Evolutionary conservation across 192 early-diverging fungal species (phyloP).

Genomic region (Lobosporangium transversale): DNA sequence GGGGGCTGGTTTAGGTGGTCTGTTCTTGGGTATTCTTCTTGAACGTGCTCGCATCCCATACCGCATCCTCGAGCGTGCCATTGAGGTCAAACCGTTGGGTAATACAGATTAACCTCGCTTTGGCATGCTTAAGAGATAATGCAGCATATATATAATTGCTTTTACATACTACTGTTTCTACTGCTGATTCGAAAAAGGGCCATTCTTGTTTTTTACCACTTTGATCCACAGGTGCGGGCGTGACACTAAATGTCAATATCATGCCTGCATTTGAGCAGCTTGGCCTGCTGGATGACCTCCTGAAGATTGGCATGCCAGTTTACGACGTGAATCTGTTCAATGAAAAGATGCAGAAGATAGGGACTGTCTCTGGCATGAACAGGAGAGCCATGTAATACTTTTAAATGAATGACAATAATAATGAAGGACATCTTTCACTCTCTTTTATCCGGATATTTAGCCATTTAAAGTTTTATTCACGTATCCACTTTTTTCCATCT

Average conservation of each 20-base stretch:
- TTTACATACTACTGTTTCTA: too few species aligned
- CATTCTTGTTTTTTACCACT: too few species aligned
- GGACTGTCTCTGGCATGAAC: background rate
- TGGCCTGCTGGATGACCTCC: conserved; percentile 13
- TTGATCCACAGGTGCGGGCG: background rate
- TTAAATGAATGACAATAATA: too few species aligned
- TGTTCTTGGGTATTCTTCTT: background rate
- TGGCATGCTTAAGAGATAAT: too few species aligned
- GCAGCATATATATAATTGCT: too few species aligned
- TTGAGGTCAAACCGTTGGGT: background rate
- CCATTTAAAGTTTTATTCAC: too few species aligned
- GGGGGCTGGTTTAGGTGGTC: conserved; percentile 3
- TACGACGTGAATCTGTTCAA: background rate
- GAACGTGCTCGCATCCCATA: conserved; percentile 5
- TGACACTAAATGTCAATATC: background rate
- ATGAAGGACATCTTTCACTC: too few species aligned
- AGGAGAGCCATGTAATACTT: conserved; percentile 10
- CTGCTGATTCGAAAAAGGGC: too few species aligned
- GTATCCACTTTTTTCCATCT: background rate
- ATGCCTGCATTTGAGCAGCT: conserved; percentile 18
- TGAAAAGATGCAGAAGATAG: conserved; percentile 4
- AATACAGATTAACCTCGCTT: too few species aligned
- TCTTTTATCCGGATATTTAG: too few species aligned
- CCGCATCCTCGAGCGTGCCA: conserved; percentile 7
- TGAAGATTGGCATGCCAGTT: conserved; percentile 4